Evolutionary conservation across 768 basidiomycete species (phyloP).

Genomic region (Lactifluus volemus): DNA sequence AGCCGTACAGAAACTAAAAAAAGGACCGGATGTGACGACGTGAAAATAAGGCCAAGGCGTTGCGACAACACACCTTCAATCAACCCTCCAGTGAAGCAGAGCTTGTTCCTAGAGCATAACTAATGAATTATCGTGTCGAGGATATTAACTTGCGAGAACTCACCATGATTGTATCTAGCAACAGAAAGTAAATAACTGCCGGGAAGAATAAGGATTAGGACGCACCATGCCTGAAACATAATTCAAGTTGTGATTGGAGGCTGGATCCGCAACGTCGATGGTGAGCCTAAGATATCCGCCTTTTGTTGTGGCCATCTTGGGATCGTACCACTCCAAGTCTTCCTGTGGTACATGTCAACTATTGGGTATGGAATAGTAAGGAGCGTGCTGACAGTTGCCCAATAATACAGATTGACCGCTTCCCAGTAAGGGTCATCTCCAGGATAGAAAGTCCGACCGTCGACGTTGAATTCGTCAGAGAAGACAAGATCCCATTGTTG

Average conservation of each 20-base stretch:
- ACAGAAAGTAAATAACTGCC: background rate
- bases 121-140: background rate
- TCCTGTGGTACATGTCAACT: slow-evolving; percentile 7
- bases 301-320: slow-evolving; percentile 40
- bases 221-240: slow-evolving; percentile 31
- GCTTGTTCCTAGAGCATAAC: slow-evolving; percentile 43
- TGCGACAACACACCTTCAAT: slow-evolving; percentile 34
- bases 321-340: slow-evolving; percentile 56
- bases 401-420: slow-evolving; percentile 34
- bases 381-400: slow-evolving; percentile 43
- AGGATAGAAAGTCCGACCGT: slow-evolving; percentile 35
- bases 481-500: slow-evolving; percentile 34
- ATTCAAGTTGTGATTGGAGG: slow-evolving; percentile 38
- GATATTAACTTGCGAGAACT: slow-evolving; percentile 4
- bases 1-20: slow-evolving; percentile 17
- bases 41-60: background rate
- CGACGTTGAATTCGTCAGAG: slow-evolving; percentile 38
- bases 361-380: background rate
- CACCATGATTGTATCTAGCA: slow-evolving; percentile 26
- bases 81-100: slow-evolving; percentile 77
- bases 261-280: slow-evolving; percentile 29
- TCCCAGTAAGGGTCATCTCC: slow-evolving; percentile 41
- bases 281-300: slow-evolving; percentile 44
- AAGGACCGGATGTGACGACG: background rate
- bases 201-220: slow-evolving; percentile 18